Evolutionary conservation across 371 early-diverging fungal genomes (phyloP).

Genomic region (Coemansia sp.): DNA sequence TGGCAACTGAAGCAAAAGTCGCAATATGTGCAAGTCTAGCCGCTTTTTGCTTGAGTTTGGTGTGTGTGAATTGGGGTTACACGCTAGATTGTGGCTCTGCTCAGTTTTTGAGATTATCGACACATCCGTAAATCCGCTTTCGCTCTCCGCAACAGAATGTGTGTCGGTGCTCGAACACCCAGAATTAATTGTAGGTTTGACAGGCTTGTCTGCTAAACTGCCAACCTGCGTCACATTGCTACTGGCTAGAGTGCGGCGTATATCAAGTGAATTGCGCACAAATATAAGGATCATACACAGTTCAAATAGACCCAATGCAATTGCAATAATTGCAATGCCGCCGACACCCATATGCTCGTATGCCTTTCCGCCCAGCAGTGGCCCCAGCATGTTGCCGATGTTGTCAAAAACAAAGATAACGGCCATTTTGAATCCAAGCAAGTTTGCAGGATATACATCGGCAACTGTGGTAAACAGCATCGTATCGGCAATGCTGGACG

Average conservation of each 20-base stretch:
- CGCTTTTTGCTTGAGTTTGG: neutral
- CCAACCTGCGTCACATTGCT: neutral
- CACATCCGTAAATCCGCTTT: neutral
- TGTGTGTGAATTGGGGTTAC: neutral
- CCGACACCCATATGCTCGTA: constrained; percentile 43
- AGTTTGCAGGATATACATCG: constrained; percentile 44
- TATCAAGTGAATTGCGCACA: constrained; percentile 45
- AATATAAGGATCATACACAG: constrained; percentile 26
- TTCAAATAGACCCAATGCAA: constrained; percentile 30
- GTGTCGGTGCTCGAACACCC: neutral
- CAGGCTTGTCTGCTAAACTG: neutral
- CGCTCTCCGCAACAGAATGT: neutral
- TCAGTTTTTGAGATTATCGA: constrained; percentile 1
- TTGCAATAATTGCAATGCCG: constrained; percentile 40
- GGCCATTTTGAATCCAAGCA: constrained; percentile 44
- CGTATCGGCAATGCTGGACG: constrained; percentile 43
- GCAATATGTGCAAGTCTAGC: constrained; percentile 9
- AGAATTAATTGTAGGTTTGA: constrained; percentile 10
- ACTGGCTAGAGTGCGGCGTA: constrained; percentile 14
- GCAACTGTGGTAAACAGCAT: constrained; percentile 50
- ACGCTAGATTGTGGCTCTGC: neutral
- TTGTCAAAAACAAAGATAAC: constrained; percentile 47
- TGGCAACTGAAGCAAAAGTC: constrained; percentile 24
- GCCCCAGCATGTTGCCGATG: constrained; percentile 46
- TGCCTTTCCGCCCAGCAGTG: constrained; percentile 39